Base-by-base conservation (phyloP, 2,329 filamentous ascomycete genomes). In the Diaporthe ampelina region DNA sequence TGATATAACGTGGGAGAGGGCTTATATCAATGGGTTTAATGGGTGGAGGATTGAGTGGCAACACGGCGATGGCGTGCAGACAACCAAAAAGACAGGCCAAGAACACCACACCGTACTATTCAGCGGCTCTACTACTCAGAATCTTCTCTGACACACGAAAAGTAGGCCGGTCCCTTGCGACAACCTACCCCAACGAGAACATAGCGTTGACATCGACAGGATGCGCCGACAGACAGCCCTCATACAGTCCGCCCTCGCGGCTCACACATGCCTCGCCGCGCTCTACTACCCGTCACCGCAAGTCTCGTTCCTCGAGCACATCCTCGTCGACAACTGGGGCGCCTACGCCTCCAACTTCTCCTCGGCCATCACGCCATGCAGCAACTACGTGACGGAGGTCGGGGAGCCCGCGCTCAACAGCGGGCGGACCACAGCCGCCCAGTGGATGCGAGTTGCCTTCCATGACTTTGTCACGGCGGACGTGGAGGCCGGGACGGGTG, bases 401-500 rank as follows among this genome's bases (percentile, higher is more conserved):
- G 68, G 68, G 29, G 21, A 40, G 21, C 50, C 68, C 6, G 56
- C 68, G 29, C 13, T 17, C 11, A 71, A 71, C 40, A 59, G 54
- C 45, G 68, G 54, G 29, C 54, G 68, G 10, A 70, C 54, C 32
- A 71, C 68, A n/a, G 68, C 68, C 11, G 54, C 68, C 29, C 68
- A 81, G 67, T 81, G 79, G 79, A 65, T 81, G 35, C 77, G 79
- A 0, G 78, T 80, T 19, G 77, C 76, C 4, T 81, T 80, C 69
- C 80, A 81, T 52, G 79, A 81, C 73, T 79, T 81, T 59, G 75
- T 77, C 35, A 81, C 78, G 3, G 77, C 77, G n/a, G 76, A 81
- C 57, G 73, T 79, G 1, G 67, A 35, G 1, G 77, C 77, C 4
- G 79, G 79, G 5, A 80, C 79, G 1, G 79, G 80, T 10, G 80